A percentile compares a stretch with the other conserved stretches of the same genome.
These are phyloP conservation scores for Lactarius indigo DNA, from an alignment of 768 basidiomycete species.

Conservation along the genomic window DNA sequence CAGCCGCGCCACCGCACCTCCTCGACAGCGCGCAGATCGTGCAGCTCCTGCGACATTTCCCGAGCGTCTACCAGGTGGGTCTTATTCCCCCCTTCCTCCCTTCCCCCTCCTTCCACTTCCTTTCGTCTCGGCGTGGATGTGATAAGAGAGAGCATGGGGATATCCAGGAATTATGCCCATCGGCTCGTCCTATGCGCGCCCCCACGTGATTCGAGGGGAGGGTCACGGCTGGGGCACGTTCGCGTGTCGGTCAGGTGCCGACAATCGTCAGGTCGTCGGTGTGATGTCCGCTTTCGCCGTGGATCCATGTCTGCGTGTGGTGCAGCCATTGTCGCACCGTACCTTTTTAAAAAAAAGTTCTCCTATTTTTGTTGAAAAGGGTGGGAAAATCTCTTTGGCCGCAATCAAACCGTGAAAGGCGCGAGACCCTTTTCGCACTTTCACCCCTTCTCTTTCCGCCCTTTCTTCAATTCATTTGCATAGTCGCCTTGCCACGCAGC, in stretches of 20 bases:
- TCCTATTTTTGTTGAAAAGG: constrained; percentile 15
- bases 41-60: constrained; percentile 21
- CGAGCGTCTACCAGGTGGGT: constrained; percentile 21
- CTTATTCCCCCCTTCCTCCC: background rate
- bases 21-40: constrained; percentile 20
- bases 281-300: background rate
- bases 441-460: background rate
- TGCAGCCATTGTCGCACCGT: background rate
- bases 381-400: constrained; percentile 9
- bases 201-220: constrained; percentile 22
- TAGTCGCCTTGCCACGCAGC: background rate
- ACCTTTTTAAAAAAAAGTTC: background rate
- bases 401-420: background rate
- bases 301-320: background rate
- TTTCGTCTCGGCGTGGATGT: background rate
- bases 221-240: constrained; percentile 28
- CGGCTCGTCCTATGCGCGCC: constrained; percentile 4
- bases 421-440: background rate
- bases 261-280: background rate
- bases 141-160: background rate
- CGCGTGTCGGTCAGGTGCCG: constrained; percentile 25
- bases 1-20: constrained; percentile 8
- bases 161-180: background rate
- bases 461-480: background rate
- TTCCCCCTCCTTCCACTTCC: background rate